These are phyloP conservation scores for Corylus avellana DNA, from an alignment of 306 rosid genomes.

Conservation along the genomic window DNA sequence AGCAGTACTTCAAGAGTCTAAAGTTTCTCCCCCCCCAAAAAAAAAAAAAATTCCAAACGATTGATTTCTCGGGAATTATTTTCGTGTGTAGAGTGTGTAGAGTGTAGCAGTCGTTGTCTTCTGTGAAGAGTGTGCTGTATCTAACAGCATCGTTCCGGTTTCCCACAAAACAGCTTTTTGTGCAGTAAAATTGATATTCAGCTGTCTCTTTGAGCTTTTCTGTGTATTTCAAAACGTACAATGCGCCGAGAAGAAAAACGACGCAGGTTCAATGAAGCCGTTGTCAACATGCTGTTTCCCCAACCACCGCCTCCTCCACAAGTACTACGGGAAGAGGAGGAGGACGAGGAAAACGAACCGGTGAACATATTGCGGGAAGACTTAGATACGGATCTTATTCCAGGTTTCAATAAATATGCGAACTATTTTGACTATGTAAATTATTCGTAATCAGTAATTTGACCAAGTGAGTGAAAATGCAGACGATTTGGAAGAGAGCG, in stretches of 20 bases:
- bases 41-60: no score
- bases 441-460: neutral
- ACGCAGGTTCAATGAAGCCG: constrained; percentile 64
- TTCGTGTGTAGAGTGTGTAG: no score
- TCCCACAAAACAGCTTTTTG: no score
- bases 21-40: no score
- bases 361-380: constrained; percentile 6
- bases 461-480: neutral
- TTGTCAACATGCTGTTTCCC: constrained; percentile 57
- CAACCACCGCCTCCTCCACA: constrained; percentile 37
- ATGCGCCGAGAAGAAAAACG: constrained; percentile 60
- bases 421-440: neutral
- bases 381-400: constrained; percentile 21
- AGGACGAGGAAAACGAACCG: constrained; percentile 5
- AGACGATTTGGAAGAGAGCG: constrained; percentile 27
- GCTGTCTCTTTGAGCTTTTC: neutral
- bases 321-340: constrained; percentile 7
- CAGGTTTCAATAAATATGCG: constrained; percentile 33
- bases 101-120: no score
- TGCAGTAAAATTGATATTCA: neutral
- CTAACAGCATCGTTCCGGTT: no score
- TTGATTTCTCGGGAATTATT: no score
- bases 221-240: neutral
- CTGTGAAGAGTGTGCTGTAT: no score
- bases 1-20: no score